Percentiles rank a stretch among this genome's conserved stretches.
These are phyloP conservation scores for Cryptococcus sp. DNA, from an alignment of 1,284 basidiomycete genomes.

Conservation along the genomic window DNA sequence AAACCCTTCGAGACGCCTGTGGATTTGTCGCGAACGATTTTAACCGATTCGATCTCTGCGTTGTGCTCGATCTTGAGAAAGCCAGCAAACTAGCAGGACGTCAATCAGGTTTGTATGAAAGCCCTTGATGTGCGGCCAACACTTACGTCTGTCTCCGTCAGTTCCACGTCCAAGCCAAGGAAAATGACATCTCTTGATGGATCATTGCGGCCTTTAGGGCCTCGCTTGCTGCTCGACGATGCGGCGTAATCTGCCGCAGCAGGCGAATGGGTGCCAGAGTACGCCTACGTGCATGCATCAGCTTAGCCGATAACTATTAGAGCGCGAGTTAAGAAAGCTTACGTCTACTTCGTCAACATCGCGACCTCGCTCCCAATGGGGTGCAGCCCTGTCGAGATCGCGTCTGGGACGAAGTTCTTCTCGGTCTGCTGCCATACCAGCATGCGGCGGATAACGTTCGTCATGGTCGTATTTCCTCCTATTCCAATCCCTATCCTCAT, in stretches of 20 bases:
- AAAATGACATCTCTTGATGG: slow-evolving; percentile 71
- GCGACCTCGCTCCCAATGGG: slow-evolving; percentile 36
- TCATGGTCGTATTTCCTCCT: background rate
- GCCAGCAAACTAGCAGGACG: slow-evolving; percentile 64
- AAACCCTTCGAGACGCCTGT: slow-evolving; percentile 89
- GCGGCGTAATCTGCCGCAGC: background rate
- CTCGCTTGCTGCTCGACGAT: background rate
- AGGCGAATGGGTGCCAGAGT: no score
- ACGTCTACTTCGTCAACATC: slow-evolving; percentile 26
- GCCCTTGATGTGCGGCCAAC: background rate
- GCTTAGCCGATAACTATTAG: no score
- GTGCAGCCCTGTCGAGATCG: slow-evolving; percentile 3
- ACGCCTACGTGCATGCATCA: no score
- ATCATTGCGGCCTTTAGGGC: slow-evolving; percentile 27
- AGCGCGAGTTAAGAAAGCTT: background rate
- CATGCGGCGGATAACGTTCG: slow-evolving; percentile 2
- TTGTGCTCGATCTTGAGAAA: slow-evolving; percentile 68
- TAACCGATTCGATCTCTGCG: slow-evolving; percentile 59
- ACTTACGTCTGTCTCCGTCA: slow-evolving; percentile 84
- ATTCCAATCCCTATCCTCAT: slow-evolving; percentile 4
- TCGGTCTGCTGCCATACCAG: slow-evolving; percentile 26
- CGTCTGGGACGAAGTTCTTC: slow-evolving; percentile 16
- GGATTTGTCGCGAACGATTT: slow-evolving; percentile 88
- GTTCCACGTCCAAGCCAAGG: slow-evolving; percentile 82
- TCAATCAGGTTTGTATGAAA: background rate